Percentiles rank a stretch among this genome's conserved stretches.
Conservation (phyloP, 352 stramenopile species). For the Pythium dissotocum region DNA sequence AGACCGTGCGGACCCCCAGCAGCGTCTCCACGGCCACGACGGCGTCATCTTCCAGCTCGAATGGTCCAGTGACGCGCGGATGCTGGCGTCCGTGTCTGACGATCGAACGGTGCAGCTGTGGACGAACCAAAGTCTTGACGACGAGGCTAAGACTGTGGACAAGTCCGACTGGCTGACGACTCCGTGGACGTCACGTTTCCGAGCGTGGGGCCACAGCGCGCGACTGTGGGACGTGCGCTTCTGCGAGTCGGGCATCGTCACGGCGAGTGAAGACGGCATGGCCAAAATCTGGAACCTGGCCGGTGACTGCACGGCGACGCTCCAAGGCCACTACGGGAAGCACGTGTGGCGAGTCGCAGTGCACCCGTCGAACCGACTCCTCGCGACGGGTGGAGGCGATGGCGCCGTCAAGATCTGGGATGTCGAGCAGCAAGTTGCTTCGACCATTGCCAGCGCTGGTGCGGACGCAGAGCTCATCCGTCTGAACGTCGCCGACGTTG, state of each 20-base stretch:
- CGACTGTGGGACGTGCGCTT: conserved; percentile 87
- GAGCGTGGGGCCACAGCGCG: conserved; percentile 80
- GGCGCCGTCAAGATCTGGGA: conserved; percentile 83
- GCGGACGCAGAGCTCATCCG: conserved; percentile 11
- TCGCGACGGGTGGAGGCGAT: conserved; percentile 80
- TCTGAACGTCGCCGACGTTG: conserved; percentile 4
- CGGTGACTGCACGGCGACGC: conserved; percentile 65
- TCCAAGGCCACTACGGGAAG: conserved; percentile 74
- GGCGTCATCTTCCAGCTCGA: conserved; percentile 84
- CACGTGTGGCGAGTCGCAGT: conserved; percentile 80
- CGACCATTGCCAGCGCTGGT: conserved; percentile 28
- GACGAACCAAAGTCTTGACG: conserved; percentile 35
- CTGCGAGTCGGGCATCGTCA: conserved; percentile 46
- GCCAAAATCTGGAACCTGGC: conserved; percentile 70
- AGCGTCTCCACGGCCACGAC: conserved; percentile 80
- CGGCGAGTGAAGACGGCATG: conserved; percentile 76
- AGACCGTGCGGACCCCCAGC: conserved; percentile 29
- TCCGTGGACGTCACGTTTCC: conserved; percentile 56
- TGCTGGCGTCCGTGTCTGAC: conserved; percentile 83
- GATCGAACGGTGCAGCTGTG: conserved; percentile 86
- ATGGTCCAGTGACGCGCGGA: conserved; percentile 68
- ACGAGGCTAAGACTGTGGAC: conserved; percentile 20
- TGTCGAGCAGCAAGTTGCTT: conserved; percentile 54
- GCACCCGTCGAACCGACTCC: conserved; percentile 39
- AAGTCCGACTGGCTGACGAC: conserved; percentile 8